These are phyloP conservation scores for Marsdenia floribunda DNA, from an alignment of 257 asterid species.

Conservation along the genomic window DNA sequence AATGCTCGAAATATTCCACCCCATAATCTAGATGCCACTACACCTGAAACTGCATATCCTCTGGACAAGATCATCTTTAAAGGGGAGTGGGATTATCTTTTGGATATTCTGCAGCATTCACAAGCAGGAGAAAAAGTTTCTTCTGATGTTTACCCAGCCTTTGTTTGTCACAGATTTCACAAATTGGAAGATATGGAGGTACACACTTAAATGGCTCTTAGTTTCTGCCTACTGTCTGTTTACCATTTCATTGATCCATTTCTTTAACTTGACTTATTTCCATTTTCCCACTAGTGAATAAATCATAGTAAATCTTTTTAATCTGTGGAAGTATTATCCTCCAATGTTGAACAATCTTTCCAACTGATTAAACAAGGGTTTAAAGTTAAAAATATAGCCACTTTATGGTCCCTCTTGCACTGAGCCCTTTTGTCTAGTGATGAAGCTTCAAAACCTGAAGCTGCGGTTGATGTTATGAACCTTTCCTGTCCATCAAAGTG, in stretches of 20 bases:
- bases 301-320: background rate
- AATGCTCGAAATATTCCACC: slow-evolving; percentile 58
- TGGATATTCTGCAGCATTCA: slow-evolving; percentile 44
- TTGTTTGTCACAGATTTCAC: slow-evolving; percentile 61
- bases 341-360: background rate
- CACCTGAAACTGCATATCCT: slow-evolving; percentile 65
- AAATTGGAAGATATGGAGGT: slow-evolving; percentile 49
- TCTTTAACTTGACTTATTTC: background rate
- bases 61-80: slow-evolving; percentile 63
- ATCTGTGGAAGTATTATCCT: background rate
- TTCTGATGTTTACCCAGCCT: slow-evolving; percentile 55
- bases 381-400: background rate
- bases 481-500: background rate
- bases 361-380: background rate
- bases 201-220: slow-evolving; percentile 13
- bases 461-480: background rate
- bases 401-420: background rate
- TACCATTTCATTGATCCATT: background rate
- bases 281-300: background rate
- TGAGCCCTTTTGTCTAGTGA: background rate
- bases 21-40: slow-evolving; percentile 55
- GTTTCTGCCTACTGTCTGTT: background rate
- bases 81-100: slow-evolving; percentile 84
- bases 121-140: slow-evolving; percentile 31
- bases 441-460: background rate